Base-by-base conservation (phyloP, 2,329 filamentous ascomycete genomes). In the Phialophora verrucosa region DNA sequence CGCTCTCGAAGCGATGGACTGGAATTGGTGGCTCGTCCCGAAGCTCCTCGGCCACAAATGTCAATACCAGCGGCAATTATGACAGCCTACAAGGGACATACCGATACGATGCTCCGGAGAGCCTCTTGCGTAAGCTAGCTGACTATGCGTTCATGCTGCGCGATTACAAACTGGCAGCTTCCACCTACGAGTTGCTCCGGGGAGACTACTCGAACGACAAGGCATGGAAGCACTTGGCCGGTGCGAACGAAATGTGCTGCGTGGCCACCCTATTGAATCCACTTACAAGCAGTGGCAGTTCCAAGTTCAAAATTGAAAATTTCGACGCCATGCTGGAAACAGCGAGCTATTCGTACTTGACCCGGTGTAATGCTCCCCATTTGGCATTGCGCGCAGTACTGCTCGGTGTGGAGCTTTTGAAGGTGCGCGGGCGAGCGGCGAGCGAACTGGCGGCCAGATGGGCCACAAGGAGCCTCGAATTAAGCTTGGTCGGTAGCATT, bases 91-190 rank as follows among this genome's bases (percentile, higher is more conserved):
- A 87, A 72, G 93, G 93, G 1, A 96, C 91, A 76, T 99, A 98
- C 78, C 84, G 86, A 29, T 90, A 92, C 0, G 92, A 96, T 69
- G 83, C 91, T 0, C 89, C 93, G 0, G 96, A 99, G 81, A 93
- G 94, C 3, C 86, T 95, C 58, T 91, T 99, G 87, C 89, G 95
- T 42, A 96, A 96, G 75, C 82, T 99, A 57, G 95, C 92, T 51
- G 95, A 99, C 76, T 98, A 94, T 78, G 90, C 93, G 11, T 96
- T 99, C 75, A 97, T 99, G 93, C 84, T 99, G 44, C 88, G 95
- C 35, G 96, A 99, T 78, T 99, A 91, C 88, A 97, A 96, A 78
- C 82, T 99, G 42, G 92, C 95, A 10, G 87, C 95, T 72, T 93
- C 90, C 12, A 97, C 92, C 0, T 99, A 97, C 76, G 94, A 99